Evolutionary conservation across 2,329 filamentous ascomycete genomes (phyloP), one percentile per base, ranked within the genome.

Genomic region (Alternaria postmessia): DNA sequence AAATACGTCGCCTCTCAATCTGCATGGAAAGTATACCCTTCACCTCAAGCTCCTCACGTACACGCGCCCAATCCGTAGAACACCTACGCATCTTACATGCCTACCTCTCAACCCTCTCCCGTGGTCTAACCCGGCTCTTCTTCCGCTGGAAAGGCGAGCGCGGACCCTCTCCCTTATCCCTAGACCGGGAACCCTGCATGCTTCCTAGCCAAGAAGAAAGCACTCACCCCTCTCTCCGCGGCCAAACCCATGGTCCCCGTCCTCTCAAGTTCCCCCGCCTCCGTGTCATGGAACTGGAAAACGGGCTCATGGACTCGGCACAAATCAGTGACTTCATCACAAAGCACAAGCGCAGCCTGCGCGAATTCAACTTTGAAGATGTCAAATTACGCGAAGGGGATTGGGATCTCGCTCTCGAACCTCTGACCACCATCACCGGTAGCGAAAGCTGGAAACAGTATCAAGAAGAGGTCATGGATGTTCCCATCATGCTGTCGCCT

Each of bases 351-450:
- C 81, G 82, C 56, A 89, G 88, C 0, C 86, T 96, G 46, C 84
- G 86, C 64, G 90, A 94, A 72, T 92, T 94, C 72, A 89, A 93
- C 75, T 93, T 96, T 76, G 89, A 93, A 73, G 89, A 91, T 63
- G 88, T 94, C 18, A 83, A 86, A 30, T 84, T 96, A 43, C 84
- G 88, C 51, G 85, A 86, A 61, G 92, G 91, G 28, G 89, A 84
- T 58, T 96, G 92, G 92, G 90, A 95, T 59, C 89, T 93, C 30
- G 92, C 92, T 0, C 85, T 96, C n/a, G 87, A 88, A 39, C 90
- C 91, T 2, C 81, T 96, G 57, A 87, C 86, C 26, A 66, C 71
- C 71, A 82, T 72, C 49, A 75, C 75, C 11, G 73, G 78, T 52
- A 70, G 71, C 76, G 79, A 81, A 63, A 79, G 67, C 16, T 79